Percentiles rank a stretch among this genome's conserved stretches.
Evolutionary conservation across 495 filamentous ascomycete species (phyloP).

Genomic region (Viridothelium virens): DNA sequence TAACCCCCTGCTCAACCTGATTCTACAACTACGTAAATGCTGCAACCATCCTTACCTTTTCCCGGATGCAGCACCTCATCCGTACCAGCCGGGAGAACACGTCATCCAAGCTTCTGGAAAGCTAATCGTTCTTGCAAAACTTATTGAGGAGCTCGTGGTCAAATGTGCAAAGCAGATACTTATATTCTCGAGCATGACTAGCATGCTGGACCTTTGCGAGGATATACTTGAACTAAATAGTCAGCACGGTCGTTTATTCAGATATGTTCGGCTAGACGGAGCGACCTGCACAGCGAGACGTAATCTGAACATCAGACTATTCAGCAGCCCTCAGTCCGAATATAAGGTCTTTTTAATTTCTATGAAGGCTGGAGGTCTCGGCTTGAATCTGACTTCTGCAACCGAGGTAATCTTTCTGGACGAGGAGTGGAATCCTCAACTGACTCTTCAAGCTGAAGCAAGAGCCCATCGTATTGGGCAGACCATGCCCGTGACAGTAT

Average conservation of each 20-base stretch:
- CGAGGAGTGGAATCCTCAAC: conserved; percentile 61
- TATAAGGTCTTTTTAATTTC: conserved; percentile 59
- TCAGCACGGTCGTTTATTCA: conserved; percentile 41
- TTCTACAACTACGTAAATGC: conserved; percentile 59
- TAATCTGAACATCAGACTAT: conserved; percentile 52
- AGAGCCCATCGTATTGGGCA: conserved; percentile 56
- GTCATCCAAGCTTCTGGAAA: conserved; percentile 54
- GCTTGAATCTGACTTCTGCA: conserved; percentile 54
- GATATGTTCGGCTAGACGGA: conserved; percentile 53
- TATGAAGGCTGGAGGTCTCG: conserved; percentile 56
- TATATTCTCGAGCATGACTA: conserved; percentile 56
- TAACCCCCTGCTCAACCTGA: conserved; percentile 46
- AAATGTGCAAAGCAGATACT: conserved; percentile 52
- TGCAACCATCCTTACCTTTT: conserved; percentile 58
- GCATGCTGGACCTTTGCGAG: conserved; percentile 53
- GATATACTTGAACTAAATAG: conserved; percentile 45
- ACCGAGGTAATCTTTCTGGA: conserved; percentile 58
- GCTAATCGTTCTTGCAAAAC: conserved; percentile 56
- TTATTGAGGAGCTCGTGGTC: conserved; percentile 51
- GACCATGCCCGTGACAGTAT: conserved; percentile 49
- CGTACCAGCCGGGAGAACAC: conserved; percentile 45
- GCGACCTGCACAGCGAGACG: conserved; percentile 45
- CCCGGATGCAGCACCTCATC: conserved; percentile 45
- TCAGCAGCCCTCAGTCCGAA: conserved; percentile 41
- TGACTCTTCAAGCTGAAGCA: conserved; percentile 53